Conservation (phyloP, 1,284 basidiomycete genomes). For the Volvariella volvacea region DNA sequence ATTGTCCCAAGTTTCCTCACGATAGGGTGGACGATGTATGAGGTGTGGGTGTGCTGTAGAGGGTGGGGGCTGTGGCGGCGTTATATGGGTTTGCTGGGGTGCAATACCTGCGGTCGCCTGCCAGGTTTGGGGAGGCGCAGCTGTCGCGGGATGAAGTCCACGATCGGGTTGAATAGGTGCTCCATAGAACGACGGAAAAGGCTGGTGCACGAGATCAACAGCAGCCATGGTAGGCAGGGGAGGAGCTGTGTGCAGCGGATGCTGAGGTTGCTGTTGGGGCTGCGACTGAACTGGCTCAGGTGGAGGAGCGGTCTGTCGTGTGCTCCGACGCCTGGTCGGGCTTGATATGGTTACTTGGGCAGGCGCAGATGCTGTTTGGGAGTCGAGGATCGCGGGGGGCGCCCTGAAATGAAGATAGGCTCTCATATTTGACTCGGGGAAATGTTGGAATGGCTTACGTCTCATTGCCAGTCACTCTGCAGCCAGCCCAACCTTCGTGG, state of each 20-base stretch:
- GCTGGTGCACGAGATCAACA: conserved; percentile 26
- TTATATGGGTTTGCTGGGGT: conserved; percentile 58
- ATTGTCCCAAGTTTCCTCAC: conserved; percentile 33
- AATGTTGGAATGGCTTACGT: conserved; percentile 33
- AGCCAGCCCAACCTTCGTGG: conserved; percentile 67
- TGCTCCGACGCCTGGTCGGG: background rate
- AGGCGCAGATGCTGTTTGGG: background rate
- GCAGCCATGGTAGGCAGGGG: conserved; percentile 21
- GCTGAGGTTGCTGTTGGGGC: conserved; percentile 9
- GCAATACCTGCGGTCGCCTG: conserved; percentile 52
- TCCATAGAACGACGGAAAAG: conserved; percentile 40
- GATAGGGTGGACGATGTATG: conserved; percentile 42
- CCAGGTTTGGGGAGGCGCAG: conserved; percentile 52
- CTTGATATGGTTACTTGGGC: background rate
- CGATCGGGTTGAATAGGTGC: conserved; percentile 33
- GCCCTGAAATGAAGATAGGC: background rate
- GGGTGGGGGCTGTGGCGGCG: conserved; percentile 19
- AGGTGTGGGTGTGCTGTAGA: conserved; percentile 30
- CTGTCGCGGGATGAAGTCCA: conserved; percentile 38
- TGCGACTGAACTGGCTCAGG: background rate
- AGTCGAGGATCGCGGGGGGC: background rate
- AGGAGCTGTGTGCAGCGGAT: conserved; percentile 25
- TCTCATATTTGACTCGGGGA: background rate
- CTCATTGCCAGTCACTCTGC: conserved; percentile 72
- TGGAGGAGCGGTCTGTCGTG: background rate